Conservation (phyloP, 1,284 basidiomycete genomes). For the Anthracocystis walkeri region DNA sequence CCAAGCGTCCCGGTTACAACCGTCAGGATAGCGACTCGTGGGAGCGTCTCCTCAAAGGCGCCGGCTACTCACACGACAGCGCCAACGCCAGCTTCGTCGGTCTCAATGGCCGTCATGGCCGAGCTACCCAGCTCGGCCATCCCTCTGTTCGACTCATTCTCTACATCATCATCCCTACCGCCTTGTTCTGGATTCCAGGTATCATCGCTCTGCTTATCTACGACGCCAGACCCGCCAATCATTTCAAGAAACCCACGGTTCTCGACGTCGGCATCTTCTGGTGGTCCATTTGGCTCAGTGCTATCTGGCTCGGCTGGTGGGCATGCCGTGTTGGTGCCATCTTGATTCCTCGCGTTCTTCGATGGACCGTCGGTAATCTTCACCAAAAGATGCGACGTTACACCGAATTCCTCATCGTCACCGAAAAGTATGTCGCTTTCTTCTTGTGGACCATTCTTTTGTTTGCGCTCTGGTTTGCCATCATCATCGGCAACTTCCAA, state of each 20-base stretch:
- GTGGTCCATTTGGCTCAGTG: slow-evolving; percentile 88
- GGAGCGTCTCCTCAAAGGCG: slow-evolving; percentile 50
- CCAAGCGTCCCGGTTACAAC: slow-evolving; percentile 27
- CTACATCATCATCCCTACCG: slow-evolving; percentile 51
- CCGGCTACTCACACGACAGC: slow-evolving; percentile 41
- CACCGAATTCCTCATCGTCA: slow-evolving; percentile 74
- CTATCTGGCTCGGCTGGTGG: slow-evolving; percentile 90
- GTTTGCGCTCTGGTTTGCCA: slow-evolving; percentile 72
- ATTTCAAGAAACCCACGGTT: slow-evolving; percentile 72
- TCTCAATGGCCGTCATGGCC: slow-evolving; percentile 32
- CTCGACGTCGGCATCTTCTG: slow-evolving; percentile 76
- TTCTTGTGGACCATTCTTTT: slow-evolving; percentile 78
- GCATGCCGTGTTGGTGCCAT: slow-evolving; percentile 77
- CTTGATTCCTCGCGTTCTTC: slow-evolving; percentile 47
- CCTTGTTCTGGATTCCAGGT: slow-evolving; percentile 71
- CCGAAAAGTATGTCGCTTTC: slow-evolving; percentile 73
- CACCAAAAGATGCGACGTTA: slow-evolving; percentile 73
- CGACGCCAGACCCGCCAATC: slow-evolving; percentile 73
- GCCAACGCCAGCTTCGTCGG: slow-evolving; percentile 50
- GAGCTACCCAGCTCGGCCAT: slow-evolving; percentile 19
- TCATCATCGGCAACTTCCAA: slow-evolving; percentile 65
- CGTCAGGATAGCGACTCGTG: slow-evolving; percentile 53
- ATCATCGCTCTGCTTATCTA: slow-evolving; percentile 78
- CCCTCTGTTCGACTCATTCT: slow-evolving; percentile 35
- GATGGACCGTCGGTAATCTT: slow-evolving; percentile 63